These are phyloP conservation scores for Protomyces gravidus DNA, from an alignment of 1,139 yeast species.

Conservation along the genomic window DNA sequence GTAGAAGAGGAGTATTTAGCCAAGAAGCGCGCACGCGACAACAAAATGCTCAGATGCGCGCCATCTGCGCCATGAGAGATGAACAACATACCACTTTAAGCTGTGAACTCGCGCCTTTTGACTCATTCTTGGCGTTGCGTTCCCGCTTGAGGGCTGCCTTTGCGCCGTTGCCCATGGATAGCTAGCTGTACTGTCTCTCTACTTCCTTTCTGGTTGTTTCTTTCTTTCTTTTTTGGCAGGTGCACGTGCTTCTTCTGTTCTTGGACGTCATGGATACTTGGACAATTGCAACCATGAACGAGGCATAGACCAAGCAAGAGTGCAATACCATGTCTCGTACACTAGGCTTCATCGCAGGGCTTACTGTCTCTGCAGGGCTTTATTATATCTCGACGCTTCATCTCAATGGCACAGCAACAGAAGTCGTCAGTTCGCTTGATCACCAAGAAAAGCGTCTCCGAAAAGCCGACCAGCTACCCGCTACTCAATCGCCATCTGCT, in stretches of 20 bases:
- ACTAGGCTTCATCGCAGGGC: conserved; percentile 22
- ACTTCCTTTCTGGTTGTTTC: background rate
- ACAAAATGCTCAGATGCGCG: no score
- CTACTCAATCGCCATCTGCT: conserved; percentile 4
- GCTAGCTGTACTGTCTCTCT: background rate
- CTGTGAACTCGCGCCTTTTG: background rate
- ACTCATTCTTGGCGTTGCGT: conserved; percentile 4
- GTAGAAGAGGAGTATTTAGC: background rate
- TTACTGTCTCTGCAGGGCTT: conserved; percentile 22
- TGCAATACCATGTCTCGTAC: conserved; percentile 12
- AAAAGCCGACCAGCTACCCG: background rate
- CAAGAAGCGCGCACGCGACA: background rate
- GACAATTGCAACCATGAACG: no score
- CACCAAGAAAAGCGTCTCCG: conserved; percentile 13
- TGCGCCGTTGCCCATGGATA: background rate
- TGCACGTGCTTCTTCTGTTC: no score
- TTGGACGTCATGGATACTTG: background rate
- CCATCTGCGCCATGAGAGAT: no score
- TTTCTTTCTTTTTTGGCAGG: background rate
- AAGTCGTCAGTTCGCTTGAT: conserved; percentile 14
- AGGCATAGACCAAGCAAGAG: background rate
- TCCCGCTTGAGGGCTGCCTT: conserved; percentile 1
- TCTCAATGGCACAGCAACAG: conserved; percentile 16
- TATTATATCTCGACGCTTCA: conserved; percentile 23
- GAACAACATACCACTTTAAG: conserved; percentile 2